phyloP scores from a whole-genome alignment of 1,139 yeast species.

The Pichia sp. region DNA sequence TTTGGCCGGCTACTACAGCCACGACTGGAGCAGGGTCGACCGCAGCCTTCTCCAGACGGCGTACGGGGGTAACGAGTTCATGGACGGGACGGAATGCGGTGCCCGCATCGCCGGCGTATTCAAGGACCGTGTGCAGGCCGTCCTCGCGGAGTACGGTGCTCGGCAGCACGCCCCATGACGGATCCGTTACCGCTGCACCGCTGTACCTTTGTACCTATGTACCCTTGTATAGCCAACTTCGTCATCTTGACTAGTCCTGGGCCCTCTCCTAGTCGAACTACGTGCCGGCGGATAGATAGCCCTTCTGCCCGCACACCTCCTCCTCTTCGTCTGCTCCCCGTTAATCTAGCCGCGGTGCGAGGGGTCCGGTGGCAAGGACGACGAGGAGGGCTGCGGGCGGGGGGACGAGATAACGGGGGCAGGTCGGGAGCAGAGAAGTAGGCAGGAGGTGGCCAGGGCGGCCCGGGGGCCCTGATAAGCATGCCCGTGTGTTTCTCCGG shows the following conservation, averaged over 20 bases:
- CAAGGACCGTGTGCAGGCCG: neutral
- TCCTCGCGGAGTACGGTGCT: neutral
- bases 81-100: conserved; percentile 6
- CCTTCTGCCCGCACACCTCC: neutral
- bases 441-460: neutral
- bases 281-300: neutral
- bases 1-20: neutral
- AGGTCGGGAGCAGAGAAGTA: too few species aligned
- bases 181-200: neutral
- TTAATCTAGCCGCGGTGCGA: neutral
- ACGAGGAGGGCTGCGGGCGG: neutral
- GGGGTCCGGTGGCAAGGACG: neutral
- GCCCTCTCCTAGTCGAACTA: neutral
- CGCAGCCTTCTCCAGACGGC: neutral
- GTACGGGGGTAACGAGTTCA: conserved; percentile 2
- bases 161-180: neutral
- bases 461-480: neutral
- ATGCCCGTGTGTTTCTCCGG: neutral
- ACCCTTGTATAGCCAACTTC: too few species aligned
- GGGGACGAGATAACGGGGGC: neutral
- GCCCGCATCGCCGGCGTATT: neutral
- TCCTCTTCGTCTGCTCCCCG: too few species aligned
- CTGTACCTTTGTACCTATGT: neutral
- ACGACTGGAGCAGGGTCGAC: conserved; percentile 5
- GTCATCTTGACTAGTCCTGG: too few species aligned